phyloP scores from a whole-genome alignment of 108 stramenopile genomes.

The Mediolabrus comicus region DNA sequence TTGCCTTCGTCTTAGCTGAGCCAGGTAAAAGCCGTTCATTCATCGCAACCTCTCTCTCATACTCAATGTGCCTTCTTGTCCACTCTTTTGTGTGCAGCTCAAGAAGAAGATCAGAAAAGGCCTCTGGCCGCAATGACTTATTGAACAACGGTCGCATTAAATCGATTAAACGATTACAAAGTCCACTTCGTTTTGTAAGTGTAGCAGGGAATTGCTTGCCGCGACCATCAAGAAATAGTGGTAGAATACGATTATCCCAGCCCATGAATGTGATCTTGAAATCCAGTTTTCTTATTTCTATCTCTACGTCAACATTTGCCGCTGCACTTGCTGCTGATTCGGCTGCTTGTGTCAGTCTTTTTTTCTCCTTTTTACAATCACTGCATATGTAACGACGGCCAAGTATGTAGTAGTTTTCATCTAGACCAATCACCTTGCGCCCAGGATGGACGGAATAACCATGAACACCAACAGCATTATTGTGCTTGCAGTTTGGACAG shows the following conservation, averaged over 20 bases:
- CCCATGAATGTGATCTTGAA: neutral
- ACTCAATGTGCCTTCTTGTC: neutral
- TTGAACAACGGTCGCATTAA: conserved; percentile 40
- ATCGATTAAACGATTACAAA: conserved; percentile 24
- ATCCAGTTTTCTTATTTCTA: neutral
- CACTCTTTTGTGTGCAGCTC: conserved; percentile 32
- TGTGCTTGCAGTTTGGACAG: conserved; percentile 28
- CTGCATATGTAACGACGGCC: conserved; percentile 13
- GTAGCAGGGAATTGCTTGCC: conserved; percentile 33
- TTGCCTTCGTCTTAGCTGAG: neutral
- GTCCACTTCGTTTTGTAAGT: conserved; percentile 24
- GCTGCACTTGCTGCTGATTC: neutral
- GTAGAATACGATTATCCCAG: conserved; percentile 8
- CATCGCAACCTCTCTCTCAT: neutral
- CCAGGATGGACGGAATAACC: conserved; percentile 28
- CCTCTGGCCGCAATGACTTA: conserved; percentile 12
- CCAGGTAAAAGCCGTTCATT: neutral
- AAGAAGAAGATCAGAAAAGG: conserved; percentile 16
- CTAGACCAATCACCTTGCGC: conserved; percentile 12
- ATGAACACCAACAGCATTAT: conserved; percentile 17
- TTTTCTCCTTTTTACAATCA: too few species aligned
- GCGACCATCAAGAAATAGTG: conserved; percentile 8
- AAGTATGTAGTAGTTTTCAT: conserved; percentile 18
- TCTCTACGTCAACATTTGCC: neutral
- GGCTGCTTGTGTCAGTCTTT: too few species aligned